phyloP scores from a whole-genome alignment of 2,329 filamentous ascomycete species.

The Aureobasidium sp. region DNA sequence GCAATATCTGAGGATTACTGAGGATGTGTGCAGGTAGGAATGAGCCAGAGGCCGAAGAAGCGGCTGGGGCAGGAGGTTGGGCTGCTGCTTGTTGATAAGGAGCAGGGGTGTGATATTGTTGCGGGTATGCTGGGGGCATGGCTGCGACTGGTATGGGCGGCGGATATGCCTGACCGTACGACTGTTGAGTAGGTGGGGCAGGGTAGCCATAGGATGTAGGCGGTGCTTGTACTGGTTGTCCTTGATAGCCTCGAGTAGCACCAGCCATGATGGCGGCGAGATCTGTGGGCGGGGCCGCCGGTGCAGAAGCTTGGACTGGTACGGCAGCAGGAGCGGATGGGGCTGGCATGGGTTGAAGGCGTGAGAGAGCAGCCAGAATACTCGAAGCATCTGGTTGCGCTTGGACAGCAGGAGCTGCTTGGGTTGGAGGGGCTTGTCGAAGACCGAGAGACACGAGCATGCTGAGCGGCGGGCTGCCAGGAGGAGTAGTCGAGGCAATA shows the following conservation, averaged over 20 bases:
- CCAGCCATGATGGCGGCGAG: constrained; percentile 17
- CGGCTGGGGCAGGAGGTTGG: constrained; percentile 9
- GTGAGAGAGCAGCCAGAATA: constrained; percentile 30
- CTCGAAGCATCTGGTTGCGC: constrained; percentile 27
- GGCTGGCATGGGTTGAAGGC: constrained; percentile 20
- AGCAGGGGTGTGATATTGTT: constrained; percentile 13
- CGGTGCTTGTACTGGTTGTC: constrained; percentile 22
- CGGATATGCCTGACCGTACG: constrained; percentile 16
- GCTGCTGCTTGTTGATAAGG: constrained; percentile 8
- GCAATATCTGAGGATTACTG: constrained; percentile 43
- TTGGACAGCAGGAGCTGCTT: constrained; percentile 20
- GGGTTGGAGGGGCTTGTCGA: neutral
- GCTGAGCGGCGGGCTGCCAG: constrained; percentile 26
- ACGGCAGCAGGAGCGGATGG: neutral
- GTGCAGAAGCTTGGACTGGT: constrained; percentile 8
- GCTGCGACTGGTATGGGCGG: constrained; percentile 21
- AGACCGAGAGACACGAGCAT: constrained; percentile 22
- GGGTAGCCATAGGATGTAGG: constrained; percentile 15
- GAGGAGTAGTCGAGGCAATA: constrained; percentile 24
- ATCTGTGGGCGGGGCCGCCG: constrained; percentile 9
- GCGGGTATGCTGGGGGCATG: constrained; percentile 21
- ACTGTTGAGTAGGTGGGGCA: constrained; percentile 18
- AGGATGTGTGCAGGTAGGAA: constrained; percentile 33
- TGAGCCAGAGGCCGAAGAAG: constrained; percentile 19
- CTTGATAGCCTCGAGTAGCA: constrained; percentile 6